Conservation (phyloP, 1,139 yeast species). For the Saccharomyces hybrid region DNA sequence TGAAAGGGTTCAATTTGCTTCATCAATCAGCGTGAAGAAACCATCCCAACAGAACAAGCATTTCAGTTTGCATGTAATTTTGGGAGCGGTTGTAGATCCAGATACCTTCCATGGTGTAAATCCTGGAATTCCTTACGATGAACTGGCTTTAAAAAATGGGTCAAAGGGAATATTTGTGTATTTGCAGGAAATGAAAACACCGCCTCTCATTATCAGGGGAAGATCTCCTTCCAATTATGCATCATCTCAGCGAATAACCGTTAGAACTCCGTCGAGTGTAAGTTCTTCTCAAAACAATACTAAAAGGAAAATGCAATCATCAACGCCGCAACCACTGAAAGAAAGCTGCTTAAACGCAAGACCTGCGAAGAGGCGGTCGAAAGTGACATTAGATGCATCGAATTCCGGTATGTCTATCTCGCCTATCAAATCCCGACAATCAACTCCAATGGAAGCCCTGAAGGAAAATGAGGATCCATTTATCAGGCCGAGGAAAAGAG, state of each 20-base stretch:
- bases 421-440: not conserved
- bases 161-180: conserved; percentile 21
- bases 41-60: conserved; percentile 41
- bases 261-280: conserved; percentile 3
- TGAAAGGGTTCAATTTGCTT: conserved; percentile 61
- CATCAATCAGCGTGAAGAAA: conserved; percentile 50
- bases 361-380: conserved; percentile 15
- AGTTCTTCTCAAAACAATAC: conserved; percentile 3
- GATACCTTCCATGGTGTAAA: not conserved
- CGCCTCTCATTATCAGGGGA: conserved; percentile 59
- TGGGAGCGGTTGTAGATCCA: conserved; percentile 40
- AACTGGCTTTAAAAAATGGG: conserved; percentile 7
- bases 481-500: conserved; percentile 6
- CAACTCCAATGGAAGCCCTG: not conserved
- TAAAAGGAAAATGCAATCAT: conserved; percentile 2
- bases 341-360: conserved; percentile 10
- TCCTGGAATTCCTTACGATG: conserved; percentile 6
- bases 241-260: conserved; percentile 11
- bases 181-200: conserved; percentile 43
- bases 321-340: not conserved
- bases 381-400: conserved; percentile 5
- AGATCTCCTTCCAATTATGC: conserved; percentile 59
- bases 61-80: conserved; percentile 48
- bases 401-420: not conserved
- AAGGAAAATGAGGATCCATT: not conserved